phyloP scores from a whole-genome alignment of 495 filamentous ascomycete species.

The Penicillium nucicola region DNA sequence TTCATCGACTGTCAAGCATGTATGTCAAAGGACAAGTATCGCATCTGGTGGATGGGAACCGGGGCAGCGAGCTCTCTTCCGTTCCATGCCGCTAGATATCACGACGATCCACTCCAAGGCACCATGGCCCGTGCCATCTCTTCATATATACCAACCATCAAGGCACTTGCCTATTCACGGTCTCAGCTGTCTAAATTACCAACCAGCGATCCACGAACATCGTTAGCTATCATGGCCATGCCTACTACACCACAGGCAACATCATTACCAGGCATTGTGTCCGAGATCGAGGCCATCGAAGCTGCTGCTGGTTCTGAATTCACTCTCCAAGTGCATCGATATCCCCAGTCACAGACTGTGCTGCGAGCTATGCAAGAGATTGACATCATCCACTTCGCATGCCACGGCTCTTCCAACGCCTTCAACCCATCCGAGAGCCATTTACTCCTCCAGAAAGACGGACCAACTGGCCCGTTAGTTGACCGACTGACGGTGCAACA shows the following conservation, averaged over 20 bases:
- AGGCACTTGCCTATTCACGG: conserved; percentile 15
- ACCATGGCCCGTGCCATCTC: conserved; percentile 22
- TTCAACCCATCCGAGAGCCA: conserved; percentile 17
- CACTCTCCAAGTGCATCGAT: not conserved
- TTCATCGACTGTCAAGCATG: too few relatives aligned
- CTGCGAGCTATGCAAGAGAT: conserved; percentile 7
- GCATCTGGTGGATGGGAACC: conserved; percentile 28
- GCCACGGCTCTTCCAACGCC: conserved; percentile 19
- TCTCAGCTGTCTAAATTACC: not conserved
- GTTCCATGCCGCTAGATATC: conserved; percentile 24
- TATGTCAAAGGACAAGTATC: too few relatives aligned
- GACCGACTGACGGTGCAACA: conserved; percentile 8
- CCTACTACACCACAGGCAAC: conserved; percentile 9
- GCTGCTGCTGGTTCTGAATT: not conserved
- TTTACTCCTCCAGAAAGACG: conserved; percentile 21
- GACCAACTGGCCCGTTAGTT: not conserved
- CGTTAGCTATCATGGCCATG: conserved; percentile 20
- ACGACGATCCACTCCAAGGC: not conserved
- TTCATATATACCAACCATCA: conserved; percentile 28
- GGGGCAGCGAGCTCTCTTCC: conserved; percentile 16
- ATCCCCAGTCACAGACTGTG: conserved; percentile 9
- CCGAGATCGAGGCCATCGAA: not conserved
- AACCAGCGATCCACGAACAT: not conserved
- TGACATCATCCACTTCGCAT: conserved; percentile 27
- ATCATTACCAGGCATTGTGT: not conserved